These are phyloP conservation scores for Tetradesmus obliquus DNA, from an alignment of 139 green algal genomes.

Conservation along the genomic window DNA sequence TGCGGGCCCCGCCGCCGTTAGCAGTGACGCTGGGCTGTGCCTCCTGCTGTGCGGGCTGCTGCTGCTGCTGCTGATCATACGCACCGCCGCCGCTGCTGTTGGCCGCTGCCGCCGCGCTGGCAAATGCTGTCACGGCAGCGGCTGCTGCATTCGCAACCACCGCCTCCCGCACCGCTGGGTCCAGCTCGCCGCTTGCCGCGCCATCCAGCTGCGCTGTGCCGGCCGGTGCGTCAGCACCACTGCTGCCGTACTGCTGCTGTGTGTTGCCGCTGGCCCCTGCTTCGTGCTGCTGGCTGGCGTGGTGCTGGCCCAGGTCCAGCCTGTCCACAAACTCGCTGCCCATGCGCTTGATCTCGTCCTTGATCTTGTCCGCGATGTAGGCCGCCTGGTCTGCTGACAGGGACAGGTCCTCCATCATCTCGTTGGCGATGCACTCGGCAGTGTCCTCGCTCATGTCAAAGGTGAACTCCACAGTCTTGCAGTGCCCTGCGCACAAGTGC, in stretches of 20 bases:
- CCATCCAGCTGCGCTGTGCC: not conserved
- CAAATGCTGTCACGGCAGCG: constrained; percentile 31
- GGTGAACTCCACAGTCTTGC: constrained; percentile 94
- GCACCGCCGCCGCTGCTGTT: constrained; percentile 25
- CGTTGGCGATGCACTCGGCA: constrained; percentile 84
- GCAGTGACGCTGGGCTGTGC: not conserved
- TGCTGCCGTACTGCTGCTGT: not conserved
- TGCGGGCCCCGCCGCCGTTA: not conserved
- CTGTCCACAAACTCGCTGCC: not conserved
- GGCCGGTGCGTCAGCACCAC: not conserved
- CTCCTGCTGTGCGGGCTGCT: not conserved
- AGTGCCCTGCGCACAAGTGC: constrained; percentile 55
- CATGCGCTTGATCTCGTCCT: constrained; percentile 59
- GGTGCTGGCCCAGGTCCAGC: not conserved
- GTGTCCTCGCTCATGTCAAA: constrained; percentile 92
- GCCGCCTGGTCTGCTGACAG: constrained; percentile 77
- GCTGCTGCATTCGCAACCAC: constrained; percentile 44
- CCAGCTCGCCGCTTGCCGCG: not conserved
- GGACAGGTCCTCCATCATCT: constrained; percentile 97
- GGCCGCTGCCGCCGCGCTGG: constrained; percentile 34
- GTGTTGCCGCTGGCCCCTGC: not conserved
- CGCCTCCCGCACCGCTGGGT: constrained; percentile 22
- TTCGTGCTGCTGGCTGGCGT: not conserved
- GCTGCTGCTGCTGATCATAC: constrained; percentile 13
- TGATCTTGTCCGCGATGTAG: constrained; percentile 71